Conservation (phyloP, 2,329 filamentous ascomycete genomes). For the Colletotrichum echinochloae region DNA sequence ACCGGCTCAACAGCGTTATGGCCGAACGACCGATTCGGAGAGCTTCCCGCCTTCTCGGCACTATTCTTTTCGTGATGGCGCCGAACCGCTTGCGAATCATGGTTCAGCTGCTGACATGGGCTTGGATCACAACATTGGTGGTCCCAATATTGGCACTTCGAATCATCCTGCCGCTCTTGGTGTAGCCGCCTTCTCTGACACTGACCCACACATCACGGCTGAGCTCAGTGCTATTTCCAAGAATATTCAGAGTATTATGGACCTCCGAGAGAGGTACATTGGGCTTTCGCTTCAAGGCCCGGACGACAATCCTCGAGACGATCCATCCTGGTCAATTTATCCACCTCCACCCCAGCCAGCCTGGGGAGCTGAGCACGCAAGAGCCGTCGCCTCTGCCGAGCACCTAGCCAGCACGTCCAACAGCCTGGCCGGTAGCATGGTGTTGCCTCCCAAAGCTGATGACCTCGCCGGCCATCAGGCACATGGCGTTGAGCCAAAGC, state of each 20-base stretch:
- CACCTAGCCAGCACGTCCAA: slow-evolving; percentile 53
- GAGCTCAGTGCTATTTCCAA: slow-evolving; percentile 89
- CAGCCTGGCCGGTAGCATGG: slow-evolving; percentile 61
- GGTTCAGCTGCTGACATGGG: neutral
- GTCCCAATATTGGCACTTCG: neutral
- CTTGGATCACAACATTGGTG: slow-evolving; percentile 17
- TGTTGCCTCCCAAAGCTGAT: slow-evolving; percentile 45
- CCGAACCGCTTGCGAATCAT: neutral
- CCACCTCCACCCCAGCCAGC: slow-evolving; percentile 91
- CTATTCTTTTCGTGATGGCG: neutral
- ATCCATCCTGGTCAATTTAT: slow-evolving; percentile 86
- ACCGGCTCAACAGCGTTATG: slow-evolving; percentile 4
- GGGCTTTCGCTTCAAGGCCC: slow-evolving; percentile 83
- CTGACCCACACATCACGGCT: slow-evolving; percentile 82
- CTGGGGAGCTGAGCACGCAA: slow-evolving; percentile 63
- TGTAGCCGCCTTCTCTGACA: slow-evolving; percentile 75
- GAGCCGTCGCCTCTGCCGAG: slow-evolving; percentile 48
- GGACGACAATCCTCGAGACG: slow-evolving; percentile 89
- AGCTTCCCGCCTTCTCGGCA: neutral
- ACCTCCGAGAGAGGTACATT: slow-evolving; percentile 90
- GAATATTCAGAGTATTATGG: slow-evolving; percentile 90
- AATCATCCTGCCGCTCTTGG: slow-evolving; percentile 67
- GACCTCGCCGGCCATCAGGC: slow-evolving; percentile 39
- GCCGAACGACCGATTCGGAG: neutral
- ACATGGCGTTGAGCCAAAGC: slow-evolving; percentile 54